phyloP scores from a whole-genome alignment of 2,329 filamentous ascomycete genomes.

The Fusarium veterinarium region DNA sequence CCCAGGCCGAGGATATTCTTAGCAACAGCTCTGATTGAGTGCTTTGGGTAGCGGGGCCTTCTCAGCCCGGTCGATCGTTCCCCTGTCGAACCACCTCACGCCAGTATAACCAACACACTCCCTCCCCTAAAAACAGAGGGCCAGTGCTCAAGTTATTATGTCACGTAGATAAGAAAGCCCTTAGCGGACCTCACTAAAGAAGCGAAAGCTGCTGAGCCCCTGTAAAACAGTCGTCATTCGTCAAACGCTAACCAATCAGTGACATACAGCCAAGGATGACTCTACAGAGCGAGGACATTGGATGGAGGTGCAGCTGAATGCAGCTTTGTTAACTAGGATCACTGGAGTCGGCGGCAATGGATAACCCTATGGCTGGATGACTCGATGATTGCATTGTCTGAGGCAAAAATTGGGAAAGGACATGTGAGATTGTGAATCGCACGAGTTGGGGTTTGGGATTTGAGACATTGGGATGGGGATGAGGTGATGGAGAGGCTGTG shows the following conservation, averaged over 20 bases:
- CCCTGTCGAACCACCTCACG: slow-evolving; percentile 15
- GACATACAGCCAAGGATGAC: slow-evolving; percentile 17
- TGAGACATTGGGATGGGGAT: neutral
- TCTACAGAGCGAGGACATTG: slow-evolving; percentile 13
- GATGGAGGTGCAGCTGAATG: slow-evolving; percentile 22
- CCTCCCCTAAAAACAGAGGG: fast-evolving
- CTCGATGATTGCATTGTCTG: slow-evolving; percentile 3
- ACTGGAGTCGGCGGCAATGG: slow-evolving; percentile 11
- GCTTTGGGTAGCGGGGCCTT: slow-evolving; percentile 8
- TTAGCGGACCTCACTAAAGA: slow-evolving; percentile 24
- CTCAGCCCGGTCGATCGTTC: slow-evolving; percentile 32
- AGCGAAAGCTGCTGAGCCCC: slow-evolving; percentile 18
- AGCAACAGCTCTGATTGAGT: slow-evolving; percentile 29
- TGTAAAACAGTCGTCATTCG: slow-evolving; percentile 32
- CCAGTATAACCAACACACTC: neutral
- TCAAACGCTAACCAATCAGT: slow-evolving; percentile 15
- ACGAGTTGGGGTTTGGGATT: neutral
- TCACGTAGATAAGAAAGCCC: neutral
- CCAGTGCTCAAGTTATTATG: too few species aligned
- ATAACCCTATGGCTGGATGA: slow-evolving; percentile 4
- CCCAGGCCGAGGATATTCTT: slow-evolving; percentile 33
- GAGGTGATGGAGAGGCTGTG: neutral
- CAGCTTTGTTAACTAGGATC: slow-evolving; percentile 10
- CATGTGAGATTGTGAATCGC: neutral
- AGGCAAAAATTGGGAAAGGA: neutral